Evolutionary conservation across 176 grass and related monocot species (phyloP).

Genomic region (Calamus simplicifolius): DNA sequence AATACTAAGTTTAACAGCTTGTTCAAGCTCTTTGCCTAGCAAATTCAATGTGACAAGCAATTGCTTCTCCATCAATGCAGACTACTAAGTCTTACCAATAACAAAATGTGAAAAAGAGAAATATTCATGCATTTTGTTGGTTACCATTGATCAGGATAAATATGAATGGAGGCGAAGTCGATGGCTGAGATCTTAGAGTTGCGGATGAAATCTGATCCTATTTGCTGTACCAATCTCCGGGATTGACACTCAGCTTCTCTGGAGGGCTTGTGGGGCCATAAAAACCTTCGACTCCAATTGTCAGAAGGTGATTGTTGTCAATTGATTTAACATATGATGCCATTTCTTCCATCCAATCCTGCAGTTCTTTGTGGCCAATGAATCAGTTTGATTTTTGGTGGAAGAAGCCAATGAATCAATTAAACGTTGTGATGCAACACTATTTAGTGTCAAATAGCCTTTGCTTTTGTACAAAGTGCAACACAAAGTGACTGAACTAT

Average conservation of each 20-base stretch:
- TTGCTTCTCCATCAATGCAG: too few relatives aligned
- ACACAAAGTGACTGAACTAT: too few relatives aligned
- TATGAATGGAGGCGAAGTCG: conserved; percentile 84
- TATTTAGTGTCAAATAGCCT: too few relatives aligned
- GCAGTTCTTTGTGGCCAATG: background rate
- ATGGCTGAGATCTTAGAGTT: conserved; percentile 62
- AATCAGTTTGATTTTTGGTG: background rate
- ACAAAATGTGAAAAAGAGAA: too few relatives aligned
- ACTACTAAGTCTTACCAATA: too few relatives aligned
- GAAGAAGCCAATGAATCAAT: background rate
- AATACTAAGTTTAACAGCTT: too few relatives aligned
- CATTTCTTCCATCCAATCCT: conserved; percentile 98
- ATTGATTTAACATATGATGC: conserved; percentile 67
- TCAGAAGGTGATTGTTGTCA: conserved; percentile 69
- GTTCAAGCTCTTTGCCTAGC: too few relatives aligned
- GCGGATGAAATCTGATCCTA: conserved; percentile 75
- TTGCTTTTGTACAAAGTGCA: too few relatives aligned
- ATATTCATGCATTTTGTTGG: too few relatives aligned
- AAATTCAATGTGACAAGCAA: too few relatives aligned
- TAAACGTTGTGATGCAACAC: background rate
- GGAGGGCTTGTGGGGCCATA: conserved; percentile 51
- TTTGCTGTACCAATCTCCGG: conserved; percentile 60
- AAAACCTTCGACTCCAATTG: conserved; percentile 79
- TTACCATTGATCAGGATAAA: conserved; percentile 93
- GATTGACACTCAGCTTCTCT: conserved; percentile 52